Base-by-base conservation (phyloP, 257 asterid species). In the Nicotiana otophora region DNA sequence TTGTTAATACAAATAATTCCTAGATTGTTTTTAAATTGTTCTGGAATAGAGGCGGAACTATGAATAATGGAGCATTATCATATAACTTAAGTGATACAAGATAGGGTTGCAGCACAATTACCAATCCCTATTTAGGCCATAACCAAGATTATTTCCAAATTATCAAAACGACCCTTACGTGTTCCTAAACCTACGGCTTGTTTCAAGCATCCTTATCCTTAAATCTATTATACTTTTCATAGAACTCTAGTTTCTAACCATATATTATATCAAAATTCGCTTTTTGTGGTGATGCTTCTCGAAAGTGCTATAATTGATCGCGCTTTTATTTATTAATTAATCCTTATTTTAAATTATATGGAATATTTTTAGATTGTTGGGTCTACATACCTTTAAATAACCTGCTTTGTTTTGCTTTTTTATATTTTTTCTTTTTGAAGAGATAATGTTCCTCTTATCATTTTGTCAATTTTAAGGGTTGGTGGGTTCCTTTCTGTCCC, bases 121-220 rank as follows among this genome's bases (percentile, higher is more conserved):
- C 7, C 61, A 15, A 55, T 55, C 20, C 62, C 62, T 42, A 42
- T 42, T 42, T 9, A 42, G 51, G 51, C 10, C 58, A 53, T 53
- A 11, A 53, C 58, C 19, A 53, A 53, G 58, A 53, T 53, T 14
- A 53, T 3, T 53, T 3, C 58, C 17, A 53, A 53, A 53, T 53
- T 53, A 51, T 51, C 17, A 9, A 10, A 51, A 39, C 57, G 57
- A 12, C 57, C 5, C 57, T 51, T 10, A 17, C 57, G 63, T 58
- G 65, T 28, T 78, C 57, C 69, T 57, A 78, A 34, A 31, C 57
- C 82, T 78, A 57, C 70, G 70, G 55, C 53, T 23, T 34, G 46
- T 55, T 31, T 58, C 55, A 60, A n/a, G 66, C n/a, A 78, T 78
- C 70, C 72, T 78, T 78, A 78, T 78, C 58, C 70, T n/a, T 67